Evolutionary conservation across 1,139 yeast genomes (phyloP).

Genomic region (Spathaspora sp.): DNA sequence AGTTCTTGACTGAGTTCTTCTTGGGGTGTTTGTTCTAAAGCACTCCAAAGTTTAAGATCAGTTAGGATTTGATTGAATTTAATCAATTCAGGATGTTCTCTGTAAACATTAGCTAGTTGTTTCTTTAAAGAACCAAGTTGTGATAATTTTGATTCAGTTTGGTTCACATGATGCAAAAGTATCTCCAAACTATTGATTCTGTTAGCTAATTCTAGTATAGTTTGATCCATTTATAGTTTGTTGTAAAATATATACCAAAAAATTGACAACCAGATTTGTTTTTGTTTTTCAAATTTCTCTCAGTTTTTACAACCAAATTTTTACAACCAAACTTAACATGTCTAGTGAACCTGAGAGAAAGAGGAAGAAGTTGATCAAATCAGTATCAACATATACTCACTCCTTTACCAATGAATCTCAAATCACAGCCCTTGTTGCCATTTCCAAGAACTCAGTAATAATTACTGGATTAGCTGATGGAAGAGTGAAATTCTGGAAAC

Average conservation of each 20-base stretch:
- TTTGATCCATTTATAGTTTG: slow-evolving; percentile 7
- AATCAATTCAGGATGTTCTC: slow-evolving; percentile 21
- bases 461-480: slow-evolving; percentile 4
- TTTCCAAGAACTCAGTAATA: background rate
- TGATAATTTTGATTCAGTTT: slow-evolving; percentile 2
- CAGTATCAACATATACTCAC: background rate
- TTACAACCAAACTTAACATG: background rate
- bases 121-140: slow-evolving; percentile 8
- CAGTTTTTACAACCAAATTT: background rate
- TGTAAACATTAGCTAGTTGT: slow-evolving; percentile 18
- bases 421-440: background rate
- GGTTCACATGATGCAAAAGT: slow-evolving; percentile 1
- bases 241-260: background rate
- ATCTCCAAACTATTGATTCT: slow-evolving; percentile 5
- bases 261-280: background rate
- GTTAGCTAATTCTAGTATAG: slow-evolving; percentile 5
- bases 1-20: slow-evolving; percentile 11
- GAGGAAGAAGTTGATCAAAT: background rate
- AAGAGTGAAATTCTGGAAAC: slow-evolving; percentile 3
- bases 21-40: background rate
- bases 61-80: slow-evolving; percentile 20
- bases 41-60: slow-evolving; percentile 19
- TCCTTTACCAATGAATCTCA: slow-evolving; percentile 1
- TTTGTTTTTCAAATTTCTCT: too few relatives aligned
- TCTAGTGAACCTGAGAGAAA: background rate